Evolutionary conservation across 2,329 filamentous ascomycete genomes (phyloP), one percentile per base, ranked within the genome.

Genomic region (Hypoxylon rubiginosum): DNA sequence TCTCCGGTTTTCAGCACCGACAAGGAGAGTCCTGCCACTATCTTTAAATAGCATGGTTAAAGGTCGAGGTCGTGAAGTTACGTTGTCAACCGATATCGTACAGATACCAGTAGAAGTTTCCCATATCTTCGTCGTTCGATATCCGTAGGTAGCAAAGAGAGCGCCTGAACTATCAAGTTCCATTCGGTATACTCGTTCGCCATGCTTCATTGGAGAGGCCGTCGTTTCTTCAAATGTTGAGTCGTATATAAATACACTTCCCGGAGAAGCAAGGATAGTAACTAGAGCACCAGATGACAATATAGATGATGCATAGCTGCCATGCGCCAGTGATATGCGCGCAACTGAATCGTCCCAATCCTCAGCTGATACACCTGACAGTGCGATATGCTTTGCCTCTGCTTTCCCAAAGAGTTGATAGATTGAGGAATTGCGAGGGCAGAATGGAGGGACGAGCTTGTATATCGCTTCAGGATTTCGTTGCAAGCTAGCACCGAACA

Each of bases 381-480:
- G 54, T 0, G 28, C 10, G 4, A 76, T 52, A 1, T n/a, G 50
- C n/a, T 49, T 63, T 3, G n/a, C 28, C 32, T 74, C 71, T 17
- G 28, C 39, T 46, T 71, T 58, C 0, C 72, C 71, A 61, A 81
- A 81, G 9, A 74, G 70, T 50, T 74, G 69, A 57, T 76, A 75
- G 3, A 81, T 76, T 2, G 73, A 67, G 7, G 81, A 81, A 19
- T 71, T 68, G 7, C 56, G 36, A 0, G 81, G 80, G 63, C 80
- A 82, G 43, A 83, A 77, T 1, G 79, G 77, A 1, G 80, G 78
- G 8, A 82, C 76, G 2, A 73, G 64, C 46, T 77, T 77, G 62
- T 80, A 78, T 34, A 82, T 81, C 0, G 75, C 60, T 5, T 74
- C 66, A 0, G 80, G 79, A 7, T 72, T 61, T 32, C 54, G 39